A percentile compares a stretch with the other conserved stretches of the same genome.
Conservation (phyloP, 495 filamentous ascomycete species). For the Penicillium longicatenatum region DNA sequence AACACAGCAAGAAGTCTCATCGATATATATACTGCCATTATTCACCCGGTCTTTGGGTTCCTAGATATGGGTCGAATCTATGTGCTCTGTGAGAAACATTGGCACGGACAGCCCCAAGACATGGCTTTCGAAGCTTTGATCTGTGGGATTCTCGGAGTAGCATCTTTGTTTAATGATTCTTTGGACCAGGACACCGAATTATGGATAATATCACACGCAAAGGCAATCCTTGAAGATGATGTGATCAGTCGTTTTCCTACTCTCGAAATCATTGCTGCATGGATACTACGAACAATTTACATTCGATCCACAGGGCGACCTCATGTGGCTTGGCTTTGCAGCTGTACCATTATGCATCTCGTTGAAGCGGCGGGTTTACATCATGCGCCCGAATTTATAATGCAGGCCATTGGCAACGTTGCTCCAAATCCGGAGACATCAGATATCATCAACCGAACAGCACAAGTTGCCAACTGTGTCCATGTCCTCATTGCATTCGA, state of each 20-base stretch:
- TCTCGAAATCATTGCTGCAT: constrained; percentile 38
- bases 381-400: constrained; percentile 27
- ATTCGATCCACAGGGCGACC: constrained; percentile 41
- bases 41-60: constrained; percentile 44
- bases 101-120: constrained; percentile 24
- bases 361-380: constrained; percentile 47
- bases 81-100: constrained; percentile 26
- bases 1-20: constrained; percentile 26
- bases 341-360: constrained; percentile 44
- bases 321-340: constrained; percentile 45
- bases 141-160: constrained; percentile 36
- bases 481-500: constrained; percentile 43
- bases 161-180: constrained; percentile 32
- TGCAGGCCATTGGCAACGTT: constrained; percentile 15
- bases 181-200: constrained; percentile 26
- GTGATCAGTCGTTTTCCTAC: constrained; percentile 27
- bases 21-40: constrained; percentile 34
- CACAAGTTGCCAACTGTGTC: constrained; percentile 36
- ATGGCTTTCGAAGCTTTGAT: constrained; percentile 36
- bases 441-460: constrained; percentile 27
- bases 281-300: constrained; percentile 44
- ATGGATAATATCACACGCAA: constrained; percentile 34
- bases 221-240: constrained; percentile 37
- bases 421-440: constrained; percentile 12
- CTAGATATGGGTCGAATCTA: constrained; percentile 33